phyloP scores from a whole-genome alignment of 306 rosid species.

The Gynostemma pentaphyllum region DNA sequence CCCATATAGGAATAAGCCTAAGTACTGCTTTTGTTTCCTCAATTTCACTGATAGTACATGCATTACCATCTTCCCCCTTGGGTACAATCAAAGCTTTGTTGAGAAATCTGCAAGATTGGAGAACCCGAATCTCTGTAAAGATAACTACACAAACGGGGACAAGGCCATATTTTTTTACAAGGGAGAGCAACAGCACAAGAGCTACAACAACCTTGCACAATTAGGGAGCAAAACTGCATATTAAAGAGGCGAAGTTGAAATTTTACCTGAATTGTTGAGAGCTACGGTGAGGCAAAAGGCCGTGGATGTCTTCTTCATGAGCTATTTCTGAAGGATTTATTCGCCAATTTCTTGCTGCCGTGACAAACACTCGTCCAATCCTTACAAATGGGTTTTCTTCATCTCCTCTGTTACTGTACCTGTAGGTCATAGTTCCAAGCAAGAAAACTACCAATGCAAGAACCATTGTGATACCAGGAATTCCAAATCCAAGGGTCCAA shows the following conservation, averaged over 20 bases:
- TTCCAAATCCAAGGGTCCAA: constrained; percentile 60
- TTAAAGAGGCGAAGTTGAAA: not conserved
- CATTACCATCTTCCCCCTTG: constrained; percentile 6
- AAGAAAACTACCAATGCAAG: constrained; percentile 37
- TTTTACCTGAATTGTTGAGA: constrained; percentile 18
- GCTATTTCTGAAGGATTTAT: constrained; percentile 8
- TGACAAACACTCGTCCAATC: constrained; percentile 30
- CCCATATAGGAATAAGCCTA: constrained; percentile 33
- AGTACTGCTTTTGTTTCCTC: constrained; percentile 43
- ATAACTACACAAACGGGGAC: not conserved
- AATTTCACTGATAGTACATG: constrained; percentile 20
- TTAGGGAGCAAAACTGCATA: too few relatives aligned
- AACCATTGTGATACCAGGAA: constrained; percentile 39
- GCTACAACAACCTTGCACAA: too few relatives aligned
- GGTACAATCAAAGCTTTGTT: constrained; percentile 31
- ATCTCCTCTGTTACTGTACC: constrained; percentile 18
- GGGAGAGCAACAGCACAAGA: too few relatives aligned
- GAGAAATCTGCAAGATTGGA: constrained; percentile 25
- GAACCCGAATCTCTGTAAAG: not conserved
- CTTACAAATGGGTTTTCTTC: constrained; percentile 35
- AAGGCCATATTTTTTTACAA: too few relatives aligned
- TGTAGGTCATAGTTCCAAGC: constrained; percentile 42
- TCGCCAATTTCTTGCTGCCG: constrained; percentile 25
- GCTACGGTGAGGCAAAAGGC: constrained; percentile 19
- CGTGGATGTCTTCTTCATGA: constrained; percentile 22